Evolutionary conservation across 2,329 filamentous ascomycete species (phyloP), one percentile per base, ranked within the genome.

Genomic region (Ascocoryne sarcoides): DNA sequence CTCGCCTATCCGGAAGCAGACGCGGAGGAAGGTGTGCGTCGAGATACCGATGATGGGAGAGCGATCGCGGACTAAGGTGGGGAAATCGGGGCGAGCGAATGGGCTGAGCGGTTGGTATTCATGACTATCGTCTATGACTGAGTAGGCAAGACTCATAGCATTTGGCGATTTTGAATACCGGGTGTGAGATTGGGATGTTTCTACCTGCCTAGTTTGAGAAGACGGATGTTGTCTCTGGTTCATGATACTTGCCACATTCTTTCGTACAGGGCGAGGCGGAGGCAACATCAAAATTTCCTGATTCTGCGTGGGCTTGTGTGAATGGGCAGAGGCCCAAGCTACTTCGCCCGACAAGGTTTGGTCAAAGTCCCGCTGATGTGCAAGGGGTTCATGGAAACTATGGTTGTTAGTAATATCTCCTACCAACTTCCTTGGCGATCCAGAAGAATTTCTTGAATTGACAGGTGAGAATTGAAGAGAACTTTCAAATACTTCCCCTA

Each of bases 1-100:
- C 52, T 83, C 76, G 3, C 72, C 73, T 17, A 82, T 65, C 18
- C 77, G 69, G 49, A 84, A 84, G 53, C 78, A 83, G 0, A 72
- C 76, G 9, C 74, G 69, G 10, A 80, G 61, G 5, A 70, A 43
- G 0, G 54, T 60, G 8, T 61, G 55, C 2, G 69, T 62, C 0
- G 69, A 69, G 2, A 76, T 51, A 7, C 75, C 75, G 10, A 69
- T 60, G 4, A 81, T 63, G 2, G 67, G 66, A 16, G 73, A 75
- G 23, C 71, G 65, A 51, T 76, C 70, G 2, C 61, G 61, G 14
- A 73, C 60, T 14, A 62, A 60, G 4, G 45, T 32, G 5, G 73
- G 75, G 46, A 79, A 79, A 0, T 65, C 55, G 1, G 66, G 61
- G 17, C 76, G 67, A 5, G 65, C 62, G 42, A 78, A 74, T 0